These are phyloP conservation scores for Cytospora piceae DNA, from an alignment of 2,329 filamentous ascomycete species.

Conservation along the genomic window DNA sequence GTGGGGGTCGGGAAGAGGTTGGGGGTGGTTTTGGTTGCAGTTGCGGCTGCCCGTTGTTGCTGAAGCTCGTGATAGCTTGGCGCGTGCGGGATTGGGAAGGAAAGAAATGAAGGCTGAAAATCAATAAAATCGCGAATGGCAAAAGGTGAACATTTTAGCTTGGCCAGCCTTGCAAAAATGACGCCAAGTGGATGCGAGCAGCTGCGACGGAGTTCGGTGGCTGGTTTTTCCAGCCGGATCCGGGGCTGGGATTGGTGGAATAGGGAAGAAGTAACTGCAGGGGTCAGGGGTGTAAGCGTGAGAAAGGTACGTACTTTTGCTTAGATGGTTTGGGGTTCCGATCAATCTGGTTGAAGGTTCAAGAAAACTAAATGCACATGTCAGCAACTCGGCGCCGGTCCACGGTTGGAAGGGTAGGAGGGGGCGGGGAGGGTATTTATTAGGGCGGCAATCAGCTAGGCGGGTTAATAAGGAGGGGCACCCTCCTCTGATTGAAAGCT, in stretches of 20 bases:
- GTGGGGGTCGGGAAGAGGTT: slow-evolving; percentile 10
- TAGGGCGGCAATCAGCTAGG: slow-evolving; percentile 35
- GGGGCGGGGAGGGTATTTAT: slow-evolving; percentile 44
- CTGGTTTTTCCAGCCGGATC: slow-evolving; percentile 27
- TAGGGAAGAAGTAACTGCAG: slow-evolving; percentile 7
- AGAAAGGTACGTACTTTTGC: slow-evolving; percentile 19
- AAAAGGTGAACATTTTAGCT: slow-evolving; percentile 31
- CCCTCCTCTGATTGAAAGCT: not conserved
- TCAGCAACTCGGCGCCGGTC: slow-evolving; percentile 37
- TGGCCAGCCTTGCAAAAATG: slow-evolving; percentile 36
- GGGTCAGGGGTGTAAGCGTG: slow-evolving; percentile 9
- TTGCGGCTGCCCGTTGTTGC: slow-evolving; percentile 29
- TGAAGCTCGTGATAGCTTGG: slow-evolving; percentile 34
- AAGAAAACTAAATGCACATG: slow-evolving; percentile 34
- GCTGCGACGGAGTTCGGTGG: slow-evolving; percentile 28
- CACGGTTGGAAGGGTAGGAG: slow-evolving; percentile 36
- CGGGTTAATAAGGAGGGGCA: not conserved
- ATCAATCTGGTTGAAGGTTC: slow-evolving; percentile 25
- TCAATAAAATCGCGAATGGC: slow-evolving; percentile 32
- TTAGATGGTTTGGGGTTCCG: not conserved
- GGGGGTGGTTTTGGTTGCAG: slow-evolving; percentile 19
- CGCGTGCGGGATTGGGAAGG: slow-evolving; percentile 31
- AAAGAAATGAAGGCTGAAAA: slow-evolving; percentile 37
- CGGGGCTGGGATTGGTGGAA: slow-evolving; percentile 18
- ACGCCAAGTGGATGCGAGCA: slow-evolving; percentile 26